Percentiles rank a stretch among this genome's conserved stretches.
These are phyloP conservation scores for Colletotrichum costaricense DNA, from an alignment of 2,329 filamentous ascomycete species.

Conservation along the genomic window DNA sequence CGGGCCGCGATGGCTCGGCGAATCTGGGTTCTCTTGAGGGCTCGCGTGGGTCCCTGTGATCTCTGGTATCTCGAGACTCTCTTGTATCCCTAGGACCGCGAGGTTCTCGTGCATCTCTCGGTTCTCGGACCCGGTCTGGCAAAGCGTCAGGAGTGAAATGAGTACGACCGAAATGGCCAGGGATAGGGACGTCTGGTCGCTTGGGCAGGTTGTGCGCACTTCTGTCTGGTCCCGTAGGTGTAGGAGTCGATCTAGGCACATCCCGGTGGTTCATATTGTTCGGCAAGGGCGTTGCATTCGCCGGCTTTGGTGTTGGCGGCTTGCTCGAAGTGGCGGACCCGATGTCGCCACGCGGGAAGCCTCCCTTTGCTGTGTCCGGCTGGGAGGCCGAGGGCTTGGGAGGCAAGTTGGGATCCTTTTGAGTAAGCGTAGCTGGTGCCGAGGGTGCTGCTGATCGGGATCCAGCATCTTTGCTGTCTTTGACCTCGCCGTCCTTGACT, in stretches of 20 bases:
- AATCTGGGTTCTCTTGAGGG: constrained; percentile 47
- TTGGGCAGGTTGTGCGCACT: constrained; percentile 57
- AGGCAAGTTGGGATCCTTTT: constrained; percentile 34
- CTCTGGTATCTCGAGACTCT: constrained; percentile 35
- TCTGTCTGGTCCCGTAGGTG: constrained; percentile 37
- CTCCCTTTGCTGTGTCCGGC: constrained; percentile 39
- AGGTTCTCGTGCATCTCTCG: constrained; percentile 45
- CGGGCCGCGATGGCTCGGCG: constrained; percentile 53
- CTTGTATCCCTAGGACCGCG: constrained; percentile 45
- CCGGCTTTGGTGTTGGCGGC: constrained; percentile 42
- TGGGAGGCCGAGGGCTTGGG: constrained; percentile 34
- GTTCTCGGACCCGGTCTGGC: constrained; percentile 37
- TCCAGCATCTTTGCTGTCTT: constrained; percentile 56
- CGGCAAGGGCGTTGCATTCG: constrained; percentile 28
- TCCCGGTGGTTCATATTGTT: constrained; percentile 42
- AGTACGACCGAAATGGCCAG: constrained; percentile 58
- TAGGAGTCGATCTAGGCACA: constrained; percentile 47
- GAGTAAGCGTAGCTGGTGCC: not conserved
- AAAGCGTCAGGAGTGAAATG: constrained; percentile 48
- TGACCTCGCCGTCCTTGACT: constrained; percentile 72
- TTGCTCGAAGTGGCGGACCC: constrained; percentile 38
- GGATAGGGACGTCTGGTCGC: constrained; percentile 68
- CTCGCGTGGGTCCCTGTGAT: constrained; percentile 47
- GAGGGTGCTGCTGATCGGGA: constrained; percentile 7
- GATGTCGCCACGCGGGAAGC: constrained; percentile 12